Base-by-base conservation (phyloP, 345 rosid species). In the Hibiscus trionum region DNA sequence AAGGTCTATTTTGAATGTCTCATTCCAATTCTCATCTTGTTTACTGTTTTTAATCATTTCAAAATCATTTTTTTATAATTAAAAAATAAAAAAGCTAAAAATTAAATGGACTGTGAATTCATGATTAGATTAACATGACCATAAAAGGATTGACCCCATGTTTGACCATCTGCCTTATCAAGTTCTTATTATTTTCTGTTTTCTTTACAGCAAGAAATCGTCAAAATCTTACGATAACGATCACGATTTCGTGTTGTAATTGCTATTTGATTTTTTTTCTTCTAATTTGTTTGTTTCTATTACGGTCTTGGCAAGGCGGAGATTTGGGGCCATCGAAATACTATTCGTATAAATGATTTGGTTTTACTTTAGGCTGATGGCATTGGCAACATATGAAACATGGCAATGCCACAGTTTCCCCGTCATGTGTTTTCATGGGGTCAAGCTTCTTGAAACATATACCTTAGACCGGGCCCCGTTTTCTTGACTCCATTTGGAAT, bases 81-180 rank as follows among this genome's bases (percentile, higher is more conserved):
- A 55, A n/a, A 42, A 47, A 61, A 15, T 21, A n/a, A 72, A 56
- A 61, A 72, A 72, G 60, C 44, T 49, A 52, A 61, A 50, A 50
- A 39, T 39, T 1, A 39, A 2, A 39, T 39, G 44, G 1, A 8
- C 44, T 50, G 55, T 66, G 56, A 66, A 14, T 46, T 6, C 56
- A 5, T 46, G 56, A 24, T 24, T 14, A 46, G 37, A 44, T 44
- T 17, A 46, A 60, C 55, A 12, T 59, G 42, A 59, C 58, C 39
- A 70, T 70, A 47, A 69, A 39, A 37, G 44, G 64, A 68, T 35
- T 55, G 2, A 2, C 44, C 76, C 9, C 66, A 24, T 33, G 49
- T 62, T 46, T 72, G 75, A 72, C 69, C 29, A 9, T 0, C 72
- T 5, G 57, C 57, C 21, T 52, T 52, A n/a, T 52, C 57, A n/a